These are phyloP conservation scores for Cucumis hystrix DNA, from an alignment of 306 rosid genomes.

Conservation along the genomic window DNA sequence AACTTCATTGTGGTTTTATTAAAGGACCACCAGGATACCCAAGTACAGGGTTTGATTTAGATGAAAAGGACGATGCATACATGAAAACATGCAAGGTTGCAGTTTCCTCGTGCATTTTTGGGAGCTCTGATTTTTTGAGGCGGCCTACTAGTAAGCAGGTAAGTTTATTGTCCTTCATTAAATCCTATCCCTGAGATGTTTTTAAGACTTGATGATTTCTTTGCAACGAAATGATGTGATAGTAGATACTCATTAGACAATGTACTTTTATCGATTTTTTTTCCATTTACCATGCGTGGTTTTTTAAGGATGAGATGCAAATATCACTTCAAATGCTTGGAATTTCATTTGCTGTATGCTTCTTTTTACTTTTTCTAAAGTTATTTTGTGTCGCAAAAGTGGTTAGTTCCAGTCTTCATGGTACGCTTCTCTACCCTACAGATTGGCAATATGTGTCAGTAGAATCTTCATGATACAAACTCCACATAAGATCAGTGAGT, in stretches of 20 bases:
- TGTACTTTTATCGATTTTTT: not conserved
- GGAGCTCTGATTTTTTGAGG: conserved; percentile 86
- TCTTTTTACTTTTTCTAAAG: not conserved
- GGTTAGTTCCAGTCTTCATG: not conserved
- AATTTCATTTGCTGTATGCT: not conserved
- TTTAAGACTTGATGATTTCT: not conserved
- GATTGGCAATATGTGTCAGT: not conserved
- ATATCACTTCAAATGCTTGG: not conserved
- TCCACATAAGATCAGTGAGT: no score
- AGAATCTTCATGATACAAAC: no score
- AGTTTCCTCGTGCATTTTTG: conserved; percentile 94
- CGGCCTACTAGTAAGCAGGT: conserved; percentile 82
- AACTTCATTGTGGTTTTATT: conserved; percentile 77
- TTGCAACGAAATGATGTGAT: not conserved
- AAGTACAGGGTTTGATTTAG: conserved; percentile 69
- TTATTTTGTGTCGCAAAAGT: not conserved
- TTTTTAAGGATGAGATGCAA: not conserved
- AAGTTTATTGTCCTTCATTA: conserved; percentile 3
- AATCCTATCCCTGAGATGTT: not conserved
- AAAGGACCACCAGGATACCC: conserved; percentile 43
- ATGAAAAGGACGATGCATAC: conserved; percentile 53
- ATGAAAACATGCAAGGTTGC: conserved; percentile 63
- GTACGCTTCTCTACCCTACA: not conserved
- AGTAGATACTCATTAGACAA: not conserved
- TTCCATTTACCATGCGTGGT: not conserved